Conservation (phyloP, 140 eudicot species). For the Anethum foeniculum region DNA sequence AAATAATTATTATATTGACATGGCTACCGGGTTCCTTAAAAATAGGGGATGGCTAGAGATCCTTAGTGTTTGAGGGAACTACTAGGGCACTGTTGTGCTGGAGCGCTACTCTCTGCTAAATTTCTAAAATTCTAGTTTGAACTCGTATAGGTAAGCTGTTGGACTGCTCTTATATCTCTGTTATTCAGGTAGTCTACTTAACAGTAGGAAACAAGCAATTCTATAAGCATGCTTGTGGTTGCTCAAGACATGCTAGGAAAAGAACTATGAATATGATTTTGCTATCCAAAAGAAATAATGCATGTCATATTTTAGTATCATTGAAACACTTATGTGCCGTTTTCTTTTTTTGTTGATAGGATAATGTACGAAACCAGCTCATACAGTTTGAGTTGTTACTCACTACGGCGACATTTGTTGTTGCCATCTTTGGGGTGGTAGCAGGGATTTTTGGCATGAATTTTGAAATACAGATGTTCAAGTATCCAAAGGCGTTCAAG, state of each 20-base stretch:
- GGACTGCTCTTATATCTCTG: background rate
- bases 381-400: conserved; percentile 83
- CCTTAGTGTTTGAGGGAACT: too few relatives aligned
- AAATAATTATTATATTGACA: too few relatives aligned
- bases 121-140: too few relatives aligned
- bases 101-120: too few relatives aligned
- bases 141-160: too few relatives aligned
- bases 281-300: background rate
- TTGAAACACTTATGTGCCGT: background rate
- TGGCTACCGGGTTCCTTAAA: too few relatives aligned
- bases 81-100: too few relatives aligned
- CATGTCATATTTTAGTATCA: background rate
- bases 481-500: conserved; percentile 50
- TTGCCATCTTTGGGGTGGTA: conserved; percentile 89
- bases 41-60: too few relatives aligned
- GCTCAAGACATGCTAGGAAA: background rate
- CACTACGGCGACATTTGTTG: conserved; percentile 90
- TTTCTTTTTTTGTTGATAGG: conserved; percentile 40
- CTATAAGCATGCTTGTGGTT: background rate
- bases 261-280: background rate
- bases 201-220: background rate
- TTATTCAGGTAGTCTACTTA: background rate
- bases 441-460: conserved; percentile 98
- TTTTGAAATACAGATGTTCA: conserved; percentile 51
- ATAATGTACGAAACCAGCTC: conserved; percentile 85